phyloP scores from a whole-genome alignment of 192 early-diverging fungal species.

The Gamsiella multidivaricata region DNA sequence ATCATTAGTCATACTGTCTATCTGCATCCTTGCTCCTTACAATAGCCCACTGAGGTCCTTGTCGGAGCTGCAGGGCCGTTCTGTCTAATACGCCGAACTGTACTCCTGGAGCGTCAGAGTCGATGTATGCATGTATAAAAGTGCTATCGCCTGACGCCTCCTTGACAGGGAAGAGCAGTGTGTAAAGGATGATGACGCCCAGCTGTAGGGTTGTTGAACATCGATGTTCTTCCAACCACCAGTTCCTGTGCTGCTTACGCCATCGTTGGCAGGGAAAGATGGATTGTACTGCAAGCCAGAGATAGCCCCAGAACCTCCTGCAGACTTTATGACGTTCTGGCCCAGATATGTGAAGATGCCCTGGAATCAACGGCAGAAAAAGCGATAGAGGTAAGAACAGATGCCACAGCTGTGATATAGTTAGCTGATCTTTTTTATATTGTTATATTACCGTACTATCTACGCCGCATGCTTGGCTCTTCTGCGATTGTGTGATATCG shows the following conservation, averaged over 20 bases:
- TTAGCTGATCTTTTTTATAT: no score
- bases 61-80: not conserved
- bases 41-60: not conserved
- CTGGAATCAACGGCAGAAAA: no score
- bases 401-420: no score
- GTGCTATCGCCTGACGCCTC: no score
- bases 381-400: no score
- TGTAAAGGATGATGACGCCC: not conserved
- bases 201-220: not conserved
- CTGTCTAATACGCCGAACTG: not conserved
- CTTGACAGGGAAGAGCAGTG: not conserved
- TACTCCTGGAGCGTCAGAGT: not conserved
- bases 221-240: conserved; percentile 4
- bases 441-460: not conserved
- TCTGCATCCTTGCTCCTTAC: not conserved
- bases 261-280: not conserved
- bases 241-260: not conserved
- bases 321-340: not conserved
- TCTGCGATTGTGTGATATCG: not conserved
- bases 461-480: not conserved
- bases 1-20: no score
- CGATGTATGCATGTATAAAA: not conserved
- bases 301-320: not conserved
- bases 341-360: conserved; percentile 3
- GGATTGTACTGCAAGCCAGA: not conserved